Percentiles rank a stretch among this genome's conserved stretches.
These are phyloP conservation scores for Suillus fuscotomentosus DNA, from an alignment of 768 basidiomycete species.

Conservation along the genomic window DNA sequence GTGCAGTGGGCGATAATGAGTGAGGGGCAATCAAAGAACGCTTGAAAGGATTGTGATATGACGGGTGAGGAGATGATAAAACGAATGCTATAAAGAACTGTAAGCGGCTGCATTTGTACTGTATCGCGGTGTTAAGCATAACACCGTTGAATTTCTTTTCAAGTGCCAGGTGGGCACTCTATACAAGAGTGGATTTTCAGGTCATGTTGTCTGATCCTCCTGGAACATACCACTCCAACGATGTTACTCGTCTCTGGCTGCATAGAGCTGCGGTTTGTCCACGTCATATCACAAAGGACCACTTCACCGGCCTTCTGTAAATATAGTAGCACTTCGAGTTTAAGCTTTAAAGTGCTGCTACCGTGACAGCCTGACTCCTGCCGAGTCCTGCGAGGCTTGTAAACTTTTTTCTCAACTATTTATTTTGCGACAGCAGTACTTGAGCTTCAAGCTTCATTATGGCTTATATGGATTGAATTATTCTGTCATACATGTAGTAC, in stretches of 20 bases:
- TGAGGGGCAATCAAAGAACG: neutral
- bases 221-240: neutral
- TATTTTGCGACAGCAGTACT: too few species aligned
- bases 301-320: neutral
- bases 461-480: too few species aligned
- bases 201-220: neutral
- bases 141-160: neutral
- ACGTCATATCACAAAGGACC: neutral
- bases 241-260: neutral
- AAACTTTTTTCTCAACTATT: too few species aligned
- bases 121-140: neutral
- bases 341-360: too few species aligned
- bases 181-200: neutral
- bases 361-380: too few species aligned
- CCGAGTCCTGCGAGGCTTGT: too few species aligned
- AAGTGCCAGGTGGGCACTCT: neutral
- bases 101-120: neutral
- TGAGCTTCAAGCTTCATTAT: too few species aligned
- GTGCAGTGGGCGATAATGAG: slow-evolving; percentile 28
- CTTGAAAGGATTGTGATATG: neutral
- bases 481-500: too few species aligned
- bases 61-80: neutral
- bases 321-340: too few species aligned
- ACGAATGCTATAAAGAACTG: neutral
- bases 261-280: neutral